Base-by-base conservation (phyloP, 345 rosid genomes). In the Arabis hirsuta region DNA sequence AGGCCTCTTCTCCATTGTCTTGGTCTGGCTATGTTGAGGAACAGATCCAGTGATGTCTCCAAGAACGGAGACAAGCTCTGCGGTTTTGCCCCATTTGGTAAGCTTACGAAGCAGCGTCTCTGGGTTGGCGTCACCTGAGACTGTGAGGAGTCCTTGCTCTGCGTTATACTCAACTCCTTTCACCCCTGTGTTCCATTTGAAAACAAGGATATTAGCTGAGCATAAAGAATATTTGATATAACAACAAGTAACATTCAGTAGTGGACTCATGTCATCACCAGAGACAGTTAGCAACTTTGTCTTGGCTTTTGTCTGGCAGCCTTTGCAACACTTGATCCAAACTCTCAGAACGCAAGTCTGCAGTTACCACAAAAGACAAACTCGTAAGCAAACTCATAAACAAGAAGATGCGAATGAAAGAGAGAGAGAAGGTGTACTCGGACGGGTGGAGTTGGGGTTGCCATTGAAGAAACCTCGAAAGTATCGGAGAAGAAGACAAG, bases 301-400 rank as follows among this genome's bases (percentile, higher is more conserved):
- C 32, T 47, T 69, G 24, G 43, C 62, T 0, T 39, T 60, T 7
- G 24, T 62, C 53, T 29, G 62, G 34, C 68, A 71, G 52, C 60
- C 75, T 60, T 16, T 71, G 75, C 68, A 71, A 20, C 76, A 62
- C 43, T 71, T 71, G 42, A 61, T 32, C 39, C 68, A 61, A 41
- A 71, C 76, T 71, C 53, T 61, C 34, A 71, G 61, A 52, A 71
- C 76, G 44, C 68, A 71, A 52, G n/a, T n/a, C 24, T 22, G 27
- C 44, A 70, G 9, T 34, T 57, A 36, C 34, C 46, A 69, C 27
- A 47, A 32, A 32, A 12, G n/a, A 57, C 5, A 69, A 46, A 69
- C 10, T 32, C 45, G 47, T 58, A 19, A 58, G 27, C n/a, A 2
- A 55, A 65, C 39, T 24, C n/a, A n/a, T n/a, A n/a, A n/a, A n/a